phyloP scores from a whole-genome alignment of 169 alveolate species.

The Babesia microti region DNA sequence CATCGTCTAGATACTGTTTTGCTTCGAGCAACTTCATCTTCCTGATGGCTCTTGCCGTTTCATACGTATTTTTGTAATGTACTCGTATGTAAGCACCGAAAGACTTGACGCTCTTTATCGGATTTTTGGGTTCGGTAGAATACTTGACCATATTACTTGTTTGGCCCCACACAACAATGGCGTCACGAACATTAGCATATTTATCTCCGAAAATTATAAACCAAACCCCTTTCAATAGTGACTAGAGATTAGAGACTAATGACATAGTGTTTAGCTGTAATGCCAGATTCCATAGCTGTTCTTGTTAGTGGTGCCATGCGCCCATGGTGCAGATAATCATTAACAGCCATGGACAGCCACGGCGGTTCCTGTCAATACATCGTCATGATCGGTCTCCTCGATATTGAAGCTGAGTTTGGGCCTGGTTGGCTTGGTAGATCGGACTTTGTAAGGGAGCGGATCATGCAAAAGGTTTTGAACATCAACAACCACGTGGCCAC shows the following conservation, averaged over 20 bases:
- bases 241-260: too few relatives aligned
- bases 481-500: constrained; percentile 33
- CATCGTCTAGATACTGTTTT: constrained; percentile 84
- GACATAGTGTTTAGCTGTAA: too few relatives aligned
- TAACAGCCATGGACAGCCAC: constrained; percentile 9
- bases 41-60: constrained; percentile 90
- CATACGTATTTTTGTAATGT: constrained; percentile 92
- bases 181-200: too few relatives aligned
- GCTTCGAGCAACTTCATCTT: constrained; percentile 86
- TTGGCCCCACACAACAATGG: too few relatives aligned
- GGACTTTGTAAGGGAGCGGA: constrained; percentile 36
- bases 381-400: constrained; percentile 30
- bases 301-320: too few relatives aligned
- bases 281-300: too few relatives aligned
- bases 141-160: constrained; percentile 49
- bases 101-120: constrained; percentile 44
- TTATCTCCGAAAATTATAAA: too few relatives aligned
- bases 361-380: constrained; percentile 30
- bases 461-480: constrained; percentile 35
- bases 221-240: too few relatives aligned
- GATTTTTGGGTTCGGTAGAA: constrained; percentile 41
- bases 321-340: background rate
- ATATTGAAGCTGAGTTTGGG: constrained; percentile 17
- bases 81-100: constrained; percentile 81
- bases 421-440: constrained; percentile 7